A percentile compares a stretch with the other conserved stretches of the same genome.
phyloP scores from a whole-genome alignment of 2,329 filamentous ascomycete genomes.

The Diplodia scrobiculata region DNA sequence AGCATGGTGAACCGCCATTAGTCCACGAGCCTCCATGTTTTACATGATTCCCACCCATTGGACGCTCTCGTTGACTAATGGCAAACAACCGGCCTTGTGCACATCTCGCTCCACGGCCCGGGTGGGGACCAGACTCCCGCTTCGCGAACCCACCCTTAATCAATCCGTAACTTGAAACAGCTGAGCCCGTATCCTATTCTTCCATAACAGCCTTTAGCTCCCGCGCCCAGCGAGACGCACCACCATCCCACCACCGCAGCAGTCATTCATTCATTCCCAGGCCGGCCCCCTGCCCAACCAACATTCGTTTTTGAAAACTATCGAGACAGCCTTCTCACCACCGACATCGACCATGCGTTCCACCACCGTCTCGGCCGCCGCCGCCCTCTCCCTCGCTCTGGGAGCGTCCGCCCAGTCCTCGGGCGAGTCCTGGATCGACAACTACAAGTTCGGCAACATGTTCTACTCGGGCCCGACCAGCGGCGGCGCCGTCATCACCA shows the following conservation, averaged over 20 bases:
- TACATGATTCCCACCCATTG: not conserved
- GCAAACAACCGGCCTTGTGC: not conserved
- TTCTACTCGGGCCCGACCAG: constrained; percentile 30
- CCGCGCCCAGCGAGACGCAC: not conserved
- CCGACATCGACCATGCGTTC: constrained; percentile 5
- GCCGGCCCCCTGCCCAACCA: not conserved
- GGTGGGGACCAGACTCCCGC: not conserved
- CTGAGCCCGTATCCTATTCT: not conserved
- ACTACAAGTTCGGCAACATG: constrained; percentile 30
- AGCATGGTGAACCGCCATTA: not conserved
- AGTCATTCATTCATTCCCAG: constrained; percentile 15
- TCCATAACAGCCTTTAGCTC: constrained; percentile 1
- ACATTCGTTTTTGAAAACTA: constrained; percentile 13
- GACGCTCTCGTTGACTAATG: not conserved
- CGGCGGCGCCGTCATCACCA: constrained; percentile 30
- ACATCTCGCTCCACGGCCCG: constrained; percentile 6
- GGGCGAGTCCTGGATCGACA: constrained; percentile 14
- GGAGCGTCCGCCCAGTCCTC: constrained; percentile 11
- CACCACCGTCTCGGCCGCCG: constrained; percentile 13
- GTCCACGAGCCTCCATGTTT: not conserved
- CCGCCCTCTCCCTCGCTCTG: constrained; percentile 19
- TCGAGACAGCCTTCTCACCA: constrained; percentile 1
- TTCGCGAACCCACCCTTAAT: constrained; percentile 20
- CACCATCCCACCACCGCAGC: not conserved
- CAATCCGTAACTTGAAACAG: constrained; percentile 15